phyloP scores from a whole-genome alignment of 2,329 filamentous ascomycete species.

The Neophaeococcomyces mojaviensis region DNA sequence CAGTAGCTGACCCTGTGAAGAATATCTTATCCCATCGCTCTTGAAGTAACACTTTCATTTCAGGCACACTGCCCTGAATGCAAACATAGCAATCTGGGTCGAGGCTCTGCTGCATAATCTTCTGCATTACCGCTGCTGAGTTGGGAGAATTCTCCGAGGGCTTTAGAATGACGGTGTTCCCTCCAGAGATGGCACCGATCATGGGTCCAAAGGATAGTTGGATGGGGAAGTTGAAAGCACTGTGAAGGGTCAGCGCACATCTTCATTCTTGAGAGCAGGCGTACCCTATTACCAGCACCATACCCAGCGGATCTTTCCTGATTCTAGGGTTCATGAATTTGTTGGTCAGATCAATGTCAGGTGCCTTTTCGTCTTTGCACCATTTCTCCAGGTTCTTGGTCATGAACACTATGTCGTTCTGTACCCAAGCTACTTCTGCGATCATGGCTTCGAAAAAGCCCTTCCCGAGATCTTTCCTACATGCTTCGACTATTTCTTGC shows the following conservation, averaged over 20 bases:
- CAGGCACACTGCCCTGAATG: slow-evolving; percentile 71
- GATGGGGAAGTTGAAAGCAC: slow-evolving; percentile 88
- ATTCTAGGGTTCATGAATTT: slow-evolving; percentile 65
- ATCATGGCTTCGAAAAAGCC: slow-evolving; percentile 65
- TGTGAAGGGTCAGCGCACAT: slow-evolving; percentile 24
- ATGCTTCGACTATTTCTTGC: slow-evolving; percentile 64
- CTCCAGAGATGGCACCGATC: slow-evolving; percentile 83
- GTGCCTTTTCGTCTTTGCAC: slow-evolving; percentile 70
- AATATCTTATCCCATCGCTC: slow-evolving; percentile 98
- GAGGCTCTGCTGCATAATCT: slow-evolving; percentile 66
- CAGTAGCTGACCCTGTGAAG: slow-evolving; percentile 74
- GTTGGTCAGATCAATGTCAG: slow-evolving; percentile 62
- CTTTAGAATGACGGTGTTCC: slow-evolving; percentile 85
- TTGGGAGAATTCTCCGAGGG: slow-evolving; percentile 76
- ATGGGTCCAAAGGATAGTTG: slow-evolving; percentile 71
- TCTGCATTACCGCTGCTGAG: slow-evolving; percentile 69
- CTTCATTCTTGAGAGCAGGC: slow-evolving; percentile 16
- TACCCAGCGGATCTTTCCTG: slow-evolving; percentile 79
- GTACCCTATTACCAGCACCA: slow-evolving; percentile 73
- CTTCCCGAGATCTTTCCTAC: slow-evolving; percentile 72
- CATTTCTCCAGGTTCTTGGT: slow-evolving; percentile 72
- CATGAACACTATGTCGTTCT: slow-evolving; percentile 73
- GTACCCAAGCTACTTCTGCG: slow-evolving; percentile 68
- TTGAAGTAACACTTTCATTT: slow-evolving; percentile 73
- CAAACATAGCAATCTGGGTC: slow-evolving; percentile 69